Evolutionary conservation across 2,329 filamentous ascomycete genomes (phyloP).

Genomic region (Talaromyces albobiverticillius): DNA sequence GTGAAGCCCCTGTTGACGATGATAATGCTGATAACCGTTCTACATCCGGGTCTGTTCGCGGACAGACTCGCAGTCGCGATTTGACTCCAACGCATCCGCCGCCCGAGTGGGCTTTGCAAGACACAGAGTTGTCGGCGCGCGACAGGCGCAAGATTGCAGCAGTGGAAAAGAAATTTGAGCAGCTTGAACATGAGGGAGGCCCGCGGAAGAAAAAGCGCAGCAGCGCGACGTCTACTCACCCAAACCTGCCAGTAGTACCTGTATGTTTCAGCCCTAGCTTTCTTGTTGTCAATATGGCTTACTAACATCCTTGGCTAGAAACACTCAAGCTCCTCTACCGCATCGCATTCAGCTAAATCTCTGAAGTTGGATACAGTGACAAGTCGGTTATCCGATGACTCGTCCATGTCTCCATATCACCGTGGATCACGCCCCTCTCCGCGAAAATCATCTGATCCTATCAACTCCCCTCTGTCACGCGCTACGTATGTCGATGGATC

Average conservation of each 20-base stretch:
- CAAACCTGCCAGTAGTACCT: constrained; percentile 43
- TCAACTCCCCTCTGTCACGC: constrained; percentile 22
- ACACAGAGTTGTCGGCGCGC: constrained; percentile 57
- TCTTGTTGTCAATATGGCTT: not conserved
- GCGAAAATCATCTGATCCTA: constrained; percentile 5
- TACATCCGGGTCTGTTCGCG: constrained; percentile 54
- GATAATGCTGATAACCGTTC: constrained; percentile 55
- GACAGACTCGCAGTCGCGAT: constrained; percentile 58
- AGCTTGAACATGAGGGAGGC: constrained; percentile 53
- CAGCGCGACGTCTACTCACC: constrained; percentile 54
- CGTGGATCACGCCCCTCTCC: not conserved
- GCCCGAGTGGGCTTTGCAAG: constrained; percentile 42
- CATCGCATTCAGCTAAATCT: constrained; percentile 18
- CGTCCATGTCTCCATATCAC: not conserved
- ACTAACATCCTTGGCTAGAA: constrained; percentile 25
- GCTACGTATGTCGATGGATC: constrained; percentile 40
- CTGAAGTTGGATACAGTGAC: constrained; percentile 28
- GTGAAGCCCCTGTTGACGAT: constrained; percentile 54
- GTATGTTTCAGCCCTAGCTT: constrained; percentile 3
- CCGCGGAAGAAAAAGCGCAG: constrained; percentile 57
- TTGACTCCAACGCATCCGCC: constrained; percentile 57
- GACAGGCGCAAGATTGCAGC: constrained; percentile 63
- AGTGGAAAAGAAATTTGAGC: constrained; percentile 61
- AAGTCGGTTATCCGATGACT: not conserved
- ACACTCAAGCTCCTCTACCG: constrained; percentile 31